Base-by-base conservation (phyloP, 2,329 filamentous ascomycete genomes). In the Trichophyton benhamiae region DNA sequence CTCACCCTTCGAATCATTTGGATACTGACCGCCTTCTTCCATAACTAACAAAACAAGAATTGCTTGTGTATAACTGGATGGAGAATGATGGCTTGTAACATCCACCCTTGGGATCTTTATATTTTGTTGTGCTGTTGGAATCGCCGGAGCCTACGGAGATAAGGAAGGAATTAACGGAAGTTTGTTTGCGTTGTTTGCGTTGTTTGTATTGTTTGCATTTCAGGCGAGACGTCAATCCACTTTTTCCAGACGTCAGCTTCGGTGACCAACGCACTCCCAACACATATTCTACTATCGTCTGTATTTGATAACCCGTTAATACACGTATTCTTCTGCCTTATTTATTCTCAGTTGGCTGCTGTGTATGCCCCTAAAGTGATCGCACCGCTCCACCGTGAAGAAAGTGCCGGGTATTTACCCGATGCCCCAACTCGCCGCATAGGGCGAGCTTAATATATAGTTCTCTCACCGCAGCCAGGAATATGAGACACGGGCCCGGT, bases 1-100 rank as follows among this genome's bases (percentile, higher is more conserved):
- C 60, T 81, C 75, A 33, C 77, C 72, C 27, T 25, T 55, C 27
- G 27, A 2, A n/a, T 55, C 15, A 15, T 36, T 55, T 9, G 30
- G 4, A 6, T 3, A 6, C n/a, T 17, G 52, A 27, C 13, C 4
- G 20, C 11, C 25, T 11, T 15, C 46, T 8, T 55, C 52, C 27
- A 55, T 55, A 36, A 7, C 20, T 55, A 55, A 9, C 3, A 55
- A 2, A n/a, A n/a, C 22, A n/a, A 53, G 1, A 9, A 2, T 25
- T 17, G 8, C 27, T 27, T 13, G 27, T n/a, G 22, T 13, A 4
- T 17, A 25, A 25, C 5, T 36, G 17, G 3, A 55, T 15, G 17
- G 33, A 30, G 52, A 55, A 55, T 11, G 30, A 17, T 15, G 15
- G 52, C n/a, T 13, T 52, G 52, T 25, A 36, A 36, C 33, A 15